These are phyloP conservation scores for Epithele typhae DNA, from an alignment of 768 basidiomycete species.

Conservation along the genomic window DNA sequence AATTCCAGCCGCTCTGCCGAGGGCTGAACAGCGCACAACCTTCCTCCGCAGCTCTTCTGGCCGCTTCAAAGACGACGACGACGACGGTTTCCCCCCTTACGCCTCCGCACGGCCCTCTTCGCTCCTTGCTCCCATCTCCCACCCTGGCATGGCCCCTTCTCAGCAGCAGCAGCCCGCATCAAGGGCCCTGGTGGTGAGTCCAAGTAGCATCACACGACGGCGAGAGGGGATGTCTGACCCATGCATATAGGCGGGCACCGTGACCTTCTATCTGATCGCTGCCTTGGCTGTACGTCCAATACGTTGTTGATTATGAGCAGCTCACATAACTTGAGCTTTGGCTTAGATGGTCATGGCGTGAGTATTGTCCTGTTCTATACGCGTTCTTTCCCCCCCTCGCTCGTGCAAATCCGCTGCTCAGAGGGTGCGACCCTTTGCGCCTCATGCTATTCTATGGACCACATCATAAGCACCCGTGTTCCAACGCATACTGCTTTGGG, in stretches of 20 bases:
- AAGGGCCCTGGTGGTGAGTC: slow-evolving; percentile 42
- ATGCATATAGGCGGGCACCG: slow-evolving; percentile 57
- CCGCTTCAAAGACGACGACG: too few relatives aligned
- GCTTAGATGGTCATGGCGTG: slow-evolving; percentile 89
- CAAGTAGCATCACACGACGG: neutral
- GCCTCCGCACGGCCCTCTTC: slow-evolving; percentile 1
- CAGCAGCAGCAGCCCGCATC: slow-evolving; percentile 32
- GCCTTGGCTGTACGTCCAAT: slow-evolving; percentile 68
- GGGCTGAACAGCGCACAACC: too few relatives aligned
- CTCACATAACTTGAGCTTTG: too few relatives aligned
- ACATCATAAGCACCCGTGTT: too few relatives aligned
- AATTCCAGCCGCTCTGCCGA: too few relatives aligned
- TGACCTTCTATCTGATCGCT: slow-evolving; percentile 85
- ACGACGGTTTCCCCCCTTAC: too few relatives aligned
- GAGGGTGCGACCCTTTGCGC: too few relatives aligned
- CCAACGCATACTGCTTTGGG: too few relatives aligned
- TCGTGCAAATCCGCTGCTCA: too few relatives aligned
- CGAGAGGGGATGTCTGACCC: neutral
- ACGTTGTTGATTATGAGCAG: too few relatives aligned
- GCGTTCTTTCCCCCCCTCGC: neutral
- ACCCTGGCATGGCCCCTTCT: slow-evolving; percentile 5
- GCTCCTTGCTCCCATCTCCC: neutral
- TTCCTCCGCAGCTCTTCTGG: too few relatives aligned
- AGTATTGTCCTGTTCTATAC: slow-evolving; percentile 18
- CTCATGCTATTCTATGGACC: too few relatives aligned